Base-by-base conservation (phyloP, 768 basidiomycete species). In the Panellus pusillus region DNA sequence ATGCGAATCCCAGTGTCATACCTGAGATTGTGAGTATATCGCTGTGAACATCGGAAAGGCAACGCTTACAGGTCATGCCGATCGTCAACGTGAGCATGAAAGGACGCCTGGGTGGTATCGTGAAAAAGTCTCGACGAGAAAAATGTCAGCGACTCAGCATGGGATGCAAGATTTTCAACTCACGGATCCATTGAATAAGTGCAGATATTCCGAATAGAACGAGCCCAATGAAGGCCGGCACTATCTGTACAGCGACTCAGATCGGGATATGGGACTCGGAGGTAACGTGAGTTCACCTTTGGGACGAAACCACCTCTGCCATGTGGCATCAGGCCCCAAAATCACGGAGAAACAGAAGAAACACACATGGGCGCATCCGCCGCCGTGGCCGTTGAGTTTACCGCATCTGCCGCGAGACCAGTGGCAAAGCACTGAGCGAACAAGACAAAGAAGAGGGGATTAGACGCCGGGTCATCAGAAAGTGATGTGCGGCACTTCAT, bases 21-120 rank as follows among this genome's bases (percentile, higher is more conserved):
- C n/a, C 39, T 40, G 39, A 37, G n/a, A 12, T 12, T n/a, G 36
- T 37, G 24, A 43, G 47, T 58, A 19, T 27, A 24, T 24, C 24
- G 24, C 24, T 24, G 24, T 24, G 24, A 11, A 24, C 7, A 6
- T 19, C 12, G 20, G 14, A 13, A 37, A 17, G 39, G 47, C 8
- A 31, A 43, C 14, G 29, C 45, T 12, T 41, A 62, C 61, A 42
- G 5, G 52, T 54, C 62, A 63, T 61, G 28, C 62, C 62, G 9
- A 63, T 31, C 2, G 54, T 48, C 44, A 63, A 46, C 3, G 54
- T 29, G 36, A 57, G 36, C 45, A 62, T 56, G 27, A 57, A 52
- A 13, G 47, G 49, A 46, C 47, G 42, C 18, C 44, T 39, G 11
- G 42, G 50, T 15, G 12, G 18, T 8, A 53, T 19, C 11, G 43